Base-by-base conservation (phyloP, 1,284 basidiomycete genomes). In the Ceratobasidium sp. region DNA sequence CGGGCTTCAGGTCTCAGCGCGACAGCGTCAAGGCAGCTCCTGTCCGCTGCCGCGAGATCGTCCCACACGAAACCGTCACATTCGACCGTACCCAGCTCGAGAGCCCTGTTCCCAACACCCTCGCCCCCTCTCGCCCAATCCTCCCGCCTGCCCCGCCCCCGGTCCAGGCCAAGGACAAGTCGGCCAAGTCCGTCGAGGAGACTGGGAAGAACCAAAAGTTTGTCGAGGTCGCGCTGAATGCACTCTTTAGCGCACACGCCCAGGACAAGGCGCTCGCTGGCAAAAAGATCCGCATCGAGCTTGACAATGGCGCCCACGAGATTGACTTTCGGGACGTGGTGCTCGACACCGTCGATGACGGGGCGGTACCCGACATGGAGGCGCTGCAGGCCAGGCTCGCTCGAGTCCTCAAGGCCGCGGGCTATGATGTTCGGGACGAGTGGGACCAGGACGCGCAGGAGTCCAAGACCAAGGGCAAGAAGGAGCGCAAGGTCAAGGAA, bases 1-100 rank as follows among this genome's bases (percentile, higher is more conserved):
- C 95, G 15, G 94, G 95, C 8, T 98, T 98, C 86, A 91, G 88
- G 82, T 93, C 92, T 61, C 89, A 88, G 64, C 86, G 87, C 67
- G 92, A 94, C 79, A 85, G 87, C 57, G 87, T 86, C 68, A 90
- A 91, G 76, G 91, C 93, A 80, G 86, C 90, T 32, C 85, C 86
- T 80, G 91, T 95, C 81, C 90, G 89, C 76, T 95, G 93, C 83
- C 90, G 93, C 62, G 89, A 94, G 83, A 86, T 95, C 79, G 86
- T 94, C 75, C 7, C 76, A 13, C 43, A 69, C n/a, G 66, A 71
- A 34, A 65, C 76, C n/a, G 64, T 67, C 74, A 19, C 61, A 29
- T 59, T 68, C 34, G 64, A 76, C 51, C 32, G 88, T 91, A 80
- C 84, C 78, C 92, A 91, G 8, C 82, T 88, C 79, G 87, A 88